phyloP scores from a whole-genome alignment of 2,329 filamentous ascomycete species.

The Beauveria varroae region DNA sequence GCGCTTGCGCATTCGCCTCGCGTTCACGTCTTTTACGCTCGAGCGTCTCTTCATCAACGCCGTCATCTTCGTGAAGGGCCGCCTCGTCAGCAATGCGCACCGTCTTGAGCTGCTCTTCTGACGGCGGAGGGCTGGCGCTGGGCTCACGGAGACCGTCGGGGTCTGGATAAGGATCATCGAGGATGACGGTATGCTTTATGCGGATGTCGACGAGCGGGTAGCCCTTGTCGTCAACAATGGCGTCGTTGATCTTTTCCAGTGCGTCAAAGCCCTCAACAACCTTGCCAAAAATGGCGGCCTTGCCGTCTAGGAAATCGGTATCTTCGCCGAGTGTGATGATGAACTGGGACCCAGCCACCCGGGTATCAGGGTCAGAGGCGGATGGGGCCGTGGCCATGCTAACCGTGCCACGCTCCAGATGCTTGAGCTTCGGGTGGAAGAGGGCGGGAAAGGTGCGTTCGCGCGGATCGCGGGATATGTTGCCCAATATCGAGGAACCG shows the following conservation, averaged over 20 bases:
- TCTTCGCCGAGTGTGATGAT: slow-evolving; percentile 86
- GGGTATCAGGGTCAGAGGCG: slow-evolving; percentile 67
- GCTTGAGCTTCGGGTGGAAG: slow-evolving; percentile 80
- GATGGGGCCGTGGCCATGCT: slow-evolving; percentile 93
- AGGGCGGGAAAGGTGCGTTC: slow-evolving; percentile 77
- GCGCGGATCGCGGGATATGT: slow-evolving; percentile 57
- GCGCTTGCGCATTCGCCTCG: slow-evolving; percentile 85
- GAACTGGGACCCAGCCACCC: slow-evolving; percentile 85
- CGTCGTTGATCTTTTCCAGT: slow-evolving; percentile 84
- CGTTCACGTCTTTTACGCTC: slow-evolving; percentile 78
- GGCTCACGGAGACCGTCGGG: slow-evolving; percentile 70
- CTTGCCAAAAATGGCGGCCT: slow-evolving; percentile 90
- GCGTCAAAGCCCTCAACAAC: slow-evolving; percentile 95
- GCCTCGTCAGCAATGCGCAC: slow-evolving; percentile 89
- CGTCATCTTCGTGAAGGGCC: slow-evolving; percentile 64
- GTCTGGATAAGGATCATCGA: slow-evolving; percentile 89
- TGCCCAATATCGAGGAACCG: slow-evolving; percentile 86
- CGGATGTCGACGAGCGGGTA: slow-evolving; percentile 89
- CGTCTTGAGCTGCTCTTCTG: slow-evolving; percentile 79
- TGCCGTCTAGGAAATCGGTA: slow-evolving; percentile 84
- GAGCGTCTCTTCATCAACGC: slow-evolving; percentile 65
- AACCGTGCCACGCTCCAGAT: slow-evolving; percentile 81
- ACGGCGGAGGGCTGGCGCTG: slow-evolving; percentile 70
- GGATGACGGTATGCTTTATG: slow-evolving; percentile 82
- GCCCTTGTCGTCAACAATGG: slow-evolving; percentile 80